phyloP scores from a whole-genome alignment of 257 asterid species.

The Nicotiana tomentosiformis region DNA sequence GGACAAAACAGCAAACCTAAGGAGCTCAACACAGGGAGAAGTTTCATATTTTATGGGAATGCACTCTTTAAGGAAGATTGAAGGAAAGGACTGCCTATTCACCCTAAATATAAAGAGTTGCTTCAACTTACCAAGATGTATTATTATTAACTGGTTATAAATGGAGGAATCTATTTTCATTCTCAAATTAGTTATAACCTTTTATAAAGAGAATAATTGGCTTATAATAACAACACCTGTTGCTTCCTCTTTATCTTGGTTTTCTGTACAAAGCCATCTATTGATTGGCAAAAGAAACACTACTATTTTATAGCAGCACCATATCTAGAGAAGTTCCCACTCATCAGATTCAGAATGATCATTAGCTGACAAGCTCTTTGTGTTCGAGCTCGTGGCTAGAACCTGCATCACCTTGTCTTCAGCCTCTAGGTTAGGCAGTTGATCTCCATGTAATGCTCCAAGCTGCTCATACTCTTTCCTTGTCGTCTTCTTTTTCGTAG shows the following conservation, averaged over 20 bases:
- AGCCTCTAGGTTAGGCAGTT: background rate
- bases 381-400: background rate
- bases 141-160: background rate
- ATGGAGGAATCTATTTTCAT: background rate
- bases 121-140: background rate
- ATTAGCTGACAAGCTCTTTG: background rate
- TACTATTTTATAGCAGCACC: background rate
- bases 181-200: background rate
- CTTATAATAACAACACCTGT: background rate
- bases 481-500: slow-evolving; percentile 36
- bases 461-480: slow-evolving; percentile 31
- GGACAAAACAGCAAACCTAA: no score
- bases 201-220: background rate
- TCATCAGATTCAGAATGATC: slow-evolving; percentile 32
- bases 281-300: slow-evolving; percentile 5
- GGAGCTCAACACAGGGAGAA: background rate
- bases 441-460: slow-evolving; percentile 8
- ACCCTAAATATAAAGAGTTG: background rate
- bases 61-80: background rate
- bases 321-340: slow-evolving; percentile 36
- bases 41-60: background rate
- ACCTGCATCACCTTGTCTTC: slow-evolving; percentile 6
- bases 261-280: slow-evolving; percentile 6
- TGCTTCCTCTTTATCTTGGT: background rate
- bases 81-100: background rate